Base-by-base conservation (phyloP, 257 asterid genomes). In the Linaria vulgaris region DNA sequence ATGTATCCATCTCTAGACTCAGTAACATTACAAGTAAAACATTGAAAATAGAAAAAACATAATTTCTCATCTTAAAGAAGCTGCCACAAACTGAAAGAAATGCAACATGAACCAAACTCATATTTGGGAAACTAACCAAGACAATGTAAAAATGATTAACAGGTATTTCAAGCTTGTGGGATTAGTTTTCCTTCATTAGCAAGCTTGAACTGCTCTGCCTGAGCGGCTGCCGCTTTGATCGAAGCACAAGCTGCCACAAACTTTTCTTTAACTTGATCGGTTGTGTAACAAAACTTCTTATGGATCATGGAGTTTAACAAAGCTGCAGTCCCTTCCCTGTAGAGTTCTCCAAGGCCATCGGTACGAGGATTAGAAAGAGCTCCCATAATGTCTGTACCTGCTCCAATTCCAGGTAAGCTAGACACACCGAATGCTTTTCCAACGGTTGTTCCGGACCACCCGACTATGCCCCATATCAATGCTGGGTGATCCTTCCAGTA, bases 301-400 rank as follows among this genome's bases (percentile, higher is more conserved):
- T 78, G 76, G 10, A 79, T 83, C 91, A 92, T 82, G 39, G 99
- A 85, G 87, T 92, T 92, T 34, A 92, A 84, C 76, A 89, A 70
- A 3, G 99, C 85, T 11, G 99, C 95, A 1, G 99, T 87, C 2
- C 97, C 99, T 83, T 92, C 95, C 67, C 97, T 79, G 87, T 85
- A 92, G 19, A 92, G 95, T 20, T 79, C 83, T 12, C 99, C 97
- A n/a, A 71, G 12, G 0, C 90, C 97, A 23, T 92, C 99, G 0
- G 75, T 17, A 1, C 90, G 83, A 17, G 79, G 73, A 80, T 84
- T 88, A 0, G 87, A 78, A 22, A 91, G 94, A 37, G 96, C 96
- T 58, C 86, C 72, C 7, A 80, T 70, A 23, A 84, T 46, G 82
- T 78, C 84, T 75, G 72, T 76, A 77, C 69, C 79, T 3, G 90